Base-by-base conservation (phyloP, 176 grass and related monocot genomes). In the Cenchrus purpureus region DNA sequence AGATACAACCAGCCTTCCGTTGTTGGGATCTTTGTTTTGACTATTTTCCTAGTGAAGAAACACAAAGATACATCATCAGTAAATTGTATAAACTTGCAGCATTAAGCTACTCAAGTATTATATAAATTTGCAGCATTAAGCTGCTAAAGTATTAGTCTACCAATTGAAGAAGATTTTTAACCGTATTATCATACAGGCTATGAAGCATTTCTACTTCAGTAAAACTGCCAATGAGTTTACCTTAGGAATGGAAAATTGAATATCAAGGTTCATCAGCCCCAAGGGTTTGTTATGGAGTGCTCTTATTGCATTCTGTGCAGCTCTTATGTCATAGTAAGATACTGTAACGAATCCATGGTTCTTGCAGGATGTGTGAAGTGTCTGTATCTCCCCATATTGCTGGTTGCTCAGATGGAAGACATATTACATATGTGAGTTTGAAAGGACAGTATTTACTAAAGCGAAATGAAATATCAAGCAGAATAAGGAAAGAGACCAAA, bases 321-420 rank as follows among this genome's bases (percentile, higher is more conserved):
- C 73, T 83, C 89, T 82, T 54, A 91, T 90, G 65, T 94, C 92
- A 89, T 91, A 90, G 73, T 91, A 94, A 79, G 89, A 91, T 44
- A 94, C 90, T 22, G 68, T 91, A 43, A 92, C 85, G 85, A 88
- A 89, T 73, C 87, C 92, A 71, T 68, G 77, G 55, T 87, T 79
- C 59, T 94, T 94, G 85, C 65, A 94, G 58, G 87, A 79, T 16
- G 89, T 90, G 34, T 85, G 59, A 34, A 94, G 87, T n/a, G 65
- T 83, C 42, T 81, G 84, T 50, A 94, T 55, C 22, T 92, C 92
- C 56, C 89, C 92, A 85, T 90, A 94, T 94, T 94, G 82, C 92
- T 94, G 85, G 56, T 59, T 37, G 60, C 53, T 28, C 62, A 80
- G 11, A 74, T 17, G 60, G 79, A 85, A 50, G 9, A 85, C 58